These are phyloP conservation scores for Melaleuca quinquenervia DNA, from an alignment of 345 rosid genomes.

Conservation along the genomic window DNA sequence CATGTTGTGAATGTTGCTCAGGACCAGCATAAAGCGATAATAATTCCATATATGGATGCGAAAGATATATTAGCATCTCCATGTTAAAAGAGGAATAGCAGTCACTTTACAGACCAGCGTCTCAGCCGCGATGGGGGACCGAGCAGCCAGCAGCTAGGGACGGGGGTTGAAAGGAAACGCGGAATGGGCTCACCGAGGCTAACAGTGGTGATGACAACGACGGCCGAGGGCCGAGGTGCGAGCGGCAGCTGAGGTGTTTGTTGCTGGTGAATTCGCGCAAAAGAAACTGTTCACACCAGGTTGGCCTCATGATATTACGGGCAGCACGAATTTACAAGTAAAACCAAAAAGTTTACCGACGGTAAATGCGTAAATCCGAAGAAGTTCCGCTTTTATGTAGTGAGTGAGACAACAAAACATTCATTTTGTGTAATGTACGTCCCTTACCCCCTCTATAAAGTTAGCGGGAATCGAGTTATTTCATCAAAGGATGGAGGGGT, in stretches of 20 bases:
- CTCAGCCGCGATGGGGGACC: background rate
- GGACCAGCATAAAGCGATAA: background rate
- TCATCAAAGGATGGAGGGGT: background rate
- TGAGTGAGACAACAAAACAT: background rate
- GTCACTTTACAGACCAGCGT: background rate
- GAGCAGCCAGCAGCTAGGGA: background rate
- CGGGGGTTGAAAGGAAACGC: background rate
- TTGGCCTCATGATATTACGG: background rate
- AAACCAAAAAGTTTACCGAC: background rate
- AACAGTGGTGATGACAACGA: background rate
- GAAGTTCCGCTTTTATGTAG: background rate
- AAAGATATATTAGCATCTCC: too few species aligned
- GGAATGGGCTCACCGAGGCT: background rate
- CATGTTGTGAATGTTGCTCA: background rate
- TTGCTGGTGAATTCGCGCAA: background rate
- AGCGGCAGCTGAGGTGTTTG: background rate
- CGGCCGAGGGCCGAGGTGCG: background rate
- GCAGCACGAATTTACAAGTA: background rate
- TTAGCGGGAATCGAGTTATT: background rate
- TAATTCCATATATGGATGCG: too few species aligned
- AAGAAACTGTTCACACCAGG: background rate
- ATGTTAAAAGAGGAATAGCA: too few species aligned
- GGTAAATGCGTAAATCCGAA: background rate
- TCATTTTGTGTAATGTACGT: background rate
- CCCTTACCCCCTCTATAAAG: background rate